Conservation (phyloP, 805 yeast genomes). For the Priceomyces haplophilus region DNA sequence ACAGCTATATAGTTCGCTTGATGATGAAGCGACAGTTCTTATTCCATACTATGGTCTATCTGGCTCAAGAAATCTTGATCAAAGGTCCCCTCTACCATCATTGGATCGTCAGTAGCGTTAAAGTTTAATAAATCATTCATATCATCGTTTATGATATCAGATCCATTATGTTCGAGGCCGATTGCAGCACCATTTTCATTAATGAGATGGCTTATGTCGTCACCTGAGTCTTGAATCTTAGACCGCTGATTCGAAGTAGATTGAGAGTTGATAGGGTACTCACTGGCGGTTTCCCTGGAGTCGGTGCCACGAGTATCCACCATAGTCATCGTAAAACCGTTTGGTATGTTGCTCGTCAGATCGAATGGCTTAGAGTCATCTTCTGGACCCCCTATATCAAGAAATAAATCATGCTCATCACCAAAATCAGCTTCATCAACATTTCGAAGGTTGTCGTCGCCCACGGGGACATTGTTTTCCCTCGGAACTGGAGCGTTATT, state of each 20-base stretch:
- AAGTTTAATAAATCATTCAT: constrained; percentile 35
- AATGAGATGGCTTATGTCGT: constrained; percentile 21
- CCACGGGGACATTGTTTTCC: neutral
- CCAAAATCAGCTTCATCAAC: constrained; percentile 2
- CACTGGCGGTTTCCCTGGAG: neutral
- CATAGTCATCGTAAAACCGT: constrained; percentile 9
- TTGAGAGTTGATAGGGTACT: neutral
- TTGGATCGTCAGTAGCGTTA: constrained; percentile 27
- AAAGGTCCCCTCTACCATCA: constrained; percentile 25
- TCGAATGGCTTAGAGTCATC: neutral
- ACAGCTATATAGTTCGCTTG: neutral
- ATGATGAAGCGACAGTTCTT: no score
- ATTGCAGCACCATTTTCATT: constrained; percentile 11
- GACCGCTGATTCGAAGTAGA: neutral
- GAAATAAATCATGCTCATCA: constrained; percentile 9
- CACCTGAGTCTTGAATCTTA: constrained; percentile 7
- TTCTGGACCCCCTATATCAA: constrained; percentile 2
- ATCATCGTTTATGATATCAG: constrained; percentile 18
- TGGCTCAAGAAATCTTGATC: constrained; percentile 34
- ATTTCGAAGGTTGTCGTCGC: neutral
- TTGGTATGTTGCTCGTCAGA: neutral
- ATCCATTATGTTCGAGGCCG: constrained; percentile 10
- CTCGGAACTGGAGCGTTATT: constrained; percentile 1
- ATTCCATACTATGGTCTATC: constrained; percentile 26
- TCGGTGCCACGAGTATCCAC: neutral